Evolutionary conservation across 805 yeast genomes (phyloP).

Genomic region (Candida sithepensis): DNA sequence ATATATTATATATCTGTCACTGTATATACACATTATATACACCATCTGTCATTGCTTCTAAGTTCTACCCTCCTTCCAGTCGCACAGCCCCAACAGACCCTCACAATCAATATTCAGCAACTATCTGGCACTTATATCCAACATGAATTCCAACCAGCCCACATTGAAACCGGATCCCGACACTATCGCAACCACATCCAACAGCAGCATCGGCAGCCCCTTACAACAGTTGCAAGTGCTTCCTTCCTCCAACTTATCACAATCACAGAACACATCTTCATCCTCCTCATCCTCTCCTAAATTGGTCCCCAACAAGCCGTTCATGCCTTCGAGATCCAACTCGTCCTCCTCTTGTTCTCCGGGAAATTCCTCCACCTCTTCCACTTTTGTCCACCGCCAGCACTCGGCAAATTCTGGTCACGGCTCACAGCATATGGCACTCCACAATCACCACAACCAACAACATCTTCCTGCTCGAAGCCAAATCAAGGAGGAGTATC

Average conservation of each 20-base stretch:
- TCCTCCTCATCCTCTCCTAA: neutral
- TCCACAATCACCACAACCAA: constrained; percentile 12
- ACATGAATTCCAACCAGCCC: neutral
- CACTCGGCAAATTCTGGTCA: constrained; percentile 23
- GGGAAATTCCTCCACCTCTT: constrained; percentile 2
- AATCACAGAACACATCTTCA: neutral
- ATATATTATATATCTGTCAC: no score
- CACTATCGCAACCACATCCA: neutral
- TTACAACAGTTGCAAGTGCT: neutral
- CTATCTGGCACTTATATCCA: neutral
- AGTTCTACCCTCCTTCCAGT: no score
- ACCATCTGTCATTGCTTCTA: no score
- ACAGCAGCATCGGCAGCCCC: no score
- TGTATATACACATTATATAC: no score
- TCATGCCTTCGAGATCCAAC: neutral
- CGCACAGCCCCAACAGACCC: no score
- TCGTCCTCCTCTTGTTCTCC: neutral
- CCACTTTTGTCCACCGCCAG: constrained; percentile 21
- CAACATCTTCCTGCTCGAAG: constrained; percentile 12
- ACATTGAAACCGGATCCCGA: neutral
- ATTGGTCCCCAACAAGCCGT: neutral
- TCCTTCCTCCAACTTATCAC: neutral
- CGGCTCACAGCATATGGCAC: constrained; percentile 18
- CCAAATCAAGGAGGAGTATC: constrained; percentile 3
- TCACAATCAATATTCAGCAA: no score